Percentiles rank a stretch among this genome's conserved stretches.
phyloP scores from a whole-genome alignment of 257 asterid genomes.

The Parsonsia alboflavescens region DNA sequence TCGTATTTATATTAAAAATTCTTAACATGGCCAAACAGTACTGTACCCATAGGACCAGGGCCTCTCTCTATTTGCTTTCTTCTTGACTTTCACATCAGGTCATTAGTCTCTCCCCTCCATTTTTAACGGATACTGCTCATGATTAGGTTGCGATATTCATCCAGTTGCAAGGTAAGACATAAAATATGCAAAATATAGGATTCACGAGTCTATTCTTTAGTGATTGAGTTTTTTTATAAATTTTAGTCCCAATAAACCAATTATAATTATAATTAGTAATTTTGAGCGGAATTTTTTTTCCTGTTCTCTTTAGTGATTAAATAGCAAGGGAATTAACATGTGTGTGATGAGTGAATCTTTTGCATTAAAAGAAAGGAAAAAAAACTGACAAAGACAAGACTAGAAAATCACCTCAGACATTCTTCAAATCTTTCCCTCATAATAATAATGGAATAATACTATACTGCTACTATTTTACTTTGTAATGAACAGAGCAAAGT shows the following conservation, averaged over 20 bases:
- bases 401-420: constrained; percentile 9
- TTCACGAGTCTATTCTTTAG: no score
- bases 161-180: no score
- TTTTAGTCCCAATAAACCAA: no score
- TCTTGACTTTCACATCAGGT: neutral
- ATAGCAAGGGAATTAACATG: neutral
- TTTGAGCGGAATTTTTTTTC: no score
- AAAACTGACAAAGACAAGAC: constrained; percentile 5
- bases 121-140: neutral
- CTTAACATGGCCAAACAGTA: constrained; percentile 14
- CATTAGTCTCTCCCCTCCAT: neutral
- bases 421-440: neutral
- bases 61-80: neutral
- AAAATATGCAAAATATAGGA: no score
- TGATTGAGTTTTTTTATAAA: no score
- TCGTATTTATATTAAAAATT: neutral
- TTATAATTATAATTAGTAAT: no score
- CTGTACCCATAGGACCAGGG: neutral
- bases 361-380: constrained; percentile 3
- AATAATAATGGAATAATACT: neutral
- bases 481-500: neutral
- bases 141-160: no score
- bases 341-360: neutral
- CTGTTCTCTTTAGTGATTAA: no score
- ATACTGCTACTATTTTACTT: neutral